These are phyloP conservation scores for Rubia yunnanensis DNA, from an alignment of 257 asterid species.

Conservation along the genomic window DNA sequence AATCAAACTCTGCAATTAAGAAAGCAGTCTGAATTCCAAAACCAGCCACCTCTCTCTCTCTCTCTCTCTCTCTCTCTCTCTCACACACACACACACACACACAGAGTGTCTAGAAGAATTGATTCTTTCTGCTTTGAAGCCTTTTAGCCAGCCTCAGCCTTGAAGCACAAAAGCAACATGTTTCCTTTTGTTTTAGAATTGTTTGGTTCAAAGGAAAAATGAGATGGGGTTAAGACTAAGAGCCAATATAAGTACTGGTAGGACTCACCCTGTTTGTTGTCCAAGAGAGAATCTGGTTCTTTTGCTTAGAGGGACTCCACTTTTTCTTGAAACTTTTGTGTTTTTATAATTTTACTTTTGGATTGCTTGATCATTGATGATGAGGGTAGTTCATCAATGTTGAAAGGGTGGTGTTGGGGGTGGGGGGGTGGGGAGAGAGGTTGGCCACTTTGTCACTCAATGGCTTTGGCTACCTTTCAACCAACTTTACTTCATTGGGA, in stretches of 20 bases:
- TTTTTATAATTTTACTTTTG: conserved; percentile 24
- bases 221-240: conserved; percentile 2
- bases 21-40: conserved; percentile 1
- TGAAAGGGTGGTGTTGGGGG: background rate
- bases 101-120: conserved; percentile 4
- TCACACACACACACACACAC: background rate
- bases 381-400: conserved; percentile 12
- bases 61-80: background rate
- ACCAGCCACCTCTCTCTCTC: background rate
- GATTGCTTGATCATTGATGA: conserved; percentile 24
- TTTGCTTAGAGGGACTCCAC: conserved; percentile 9
- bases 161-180: conserved; percentile 15
- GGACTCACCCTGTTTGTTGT: background rate
- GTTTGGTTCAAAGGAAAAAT: conserved; percentile 12
- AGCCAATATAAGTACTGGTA: conserved; percentile 3
- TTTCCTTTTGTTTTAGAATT: conserved; percentile 12
- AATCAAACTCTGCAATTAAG: conserved; percentile 13
- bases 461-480: conserved; percentile 28
- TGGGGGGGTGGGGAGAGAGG: conserved; percentile 14
- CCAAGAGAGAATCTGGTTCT: conserved; percentile 12
- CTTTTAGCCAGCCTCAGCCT: conserved; percentile 23
- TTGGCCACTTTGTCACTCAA: conserved; percentile 44
- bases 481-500: conserved; percentile 55
- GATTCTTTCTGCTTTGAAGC: conserved; percentile 12
- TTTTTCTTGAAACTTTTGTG: conserved; percentile 20